A percentile compares a stretch with the other conserved stretches of the same genome.
Evolutionary conservation across 2,329 filamentous ascomycete genomes (phyloP).

Genomic region (Aspergillus sp.): DNA sequence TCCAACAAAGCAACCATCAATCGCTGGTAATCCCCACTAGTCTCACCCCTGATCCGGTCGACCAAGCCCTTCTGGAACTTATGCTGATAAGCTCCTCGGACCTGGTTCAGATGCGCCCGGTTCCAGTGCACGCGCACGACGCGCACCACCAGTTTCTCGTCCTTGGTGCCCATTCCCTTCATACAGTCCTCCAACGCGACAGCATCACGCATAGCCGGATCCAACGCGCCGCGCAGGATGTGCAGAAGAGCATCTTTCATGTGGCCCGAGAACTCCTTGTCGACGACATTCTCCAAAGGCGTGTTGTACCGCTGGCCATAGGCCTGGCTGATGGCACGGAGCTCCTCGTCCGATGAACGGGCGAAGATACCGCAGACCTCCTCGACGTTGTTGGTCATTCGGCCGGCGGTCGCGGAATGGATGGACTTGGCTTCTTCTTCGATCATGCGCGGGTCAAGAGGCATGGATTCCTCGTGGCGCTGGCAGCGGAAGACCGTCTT

Average conservation of each 20-base stretch:
- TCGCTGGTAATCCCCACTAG: slow-evolving; percentile 76
- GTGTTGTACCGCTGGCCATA: slow-evolving; percentile 73
- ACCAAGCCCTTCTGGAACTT: slow-evolving; percentile 67
- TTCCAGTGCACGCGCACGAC: slow-evolving; percentile 85
- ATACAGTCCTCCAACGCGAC: slow-evolving; percentile 80
- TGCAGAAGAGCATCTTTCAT: slow-evolving; percentile 82
- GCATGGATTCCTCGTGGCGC: slow-evolving; percentile 74
- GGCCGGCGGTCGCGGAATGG: slow-evolving; percentile 72
- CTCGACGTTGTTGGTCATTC: slow-evolving; percentile 49
- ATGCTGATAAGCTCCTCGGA: slow-evolving; percentile 75
- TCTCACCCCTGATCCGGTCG: slow-evolving; percentile 74
- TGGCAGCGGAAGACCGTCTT: slow-evolving; percentile 73
- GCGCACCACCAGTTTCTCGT: slow-evolving; percentile 73
- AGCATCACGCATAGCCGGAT: slow-evolving; percentile 83
- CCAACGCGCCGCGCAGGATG: slow-evolving; percentile 73
- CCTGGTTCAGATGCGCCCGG: slow-evolving; percentile 67
- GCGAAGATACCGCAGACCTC: slow-evolving; percentile 75
- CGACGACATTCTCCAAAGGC: slow-evolving; percentile 70
- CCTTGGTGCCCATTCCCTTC: slow-evolving; percentile 84
- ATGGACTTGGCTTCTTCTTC: slow-evolving; percentile 75
- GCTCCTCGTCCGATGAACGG: slow-evolving; percentile 74
- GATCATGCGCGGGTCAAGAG: slow-evolving; percentile 69
- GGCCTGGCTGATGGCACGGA: slow-evolving; percentile 74
- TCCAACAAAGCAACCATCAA: slow-evolving; percentile 68
- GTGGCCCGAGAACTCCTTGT: slow-evolving; percentile 83